Base-by-base conservation (phyloP, 139 green algal species). In the Limnomonas spitsbergensis region DNA sequence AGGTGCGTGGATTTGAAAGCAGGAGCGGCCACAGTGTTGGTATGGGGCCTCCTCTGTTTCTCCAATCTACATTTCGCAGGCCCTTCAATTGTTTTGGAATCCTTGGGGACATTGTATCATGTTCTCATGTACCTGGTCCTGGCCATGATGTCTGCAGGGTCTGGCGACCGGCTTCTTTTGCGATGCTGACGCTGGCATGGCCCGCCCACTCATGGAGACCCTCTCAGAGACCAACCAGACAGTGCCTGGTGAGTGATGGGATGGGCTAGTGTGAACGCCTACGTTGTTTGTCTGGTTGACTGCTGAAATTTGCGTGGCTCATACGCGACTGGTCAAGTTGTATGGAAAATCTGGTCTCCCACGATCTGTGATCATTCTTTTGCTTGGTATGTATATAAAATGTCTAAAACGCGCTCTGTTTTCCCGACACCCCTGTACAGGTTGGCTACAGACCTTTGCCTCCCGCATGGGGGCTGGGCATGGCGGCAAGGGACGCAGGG, bases 81-180 rank as follows among this genome's bases (percentile, higher is more conserved):
- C n/a, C n/a, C n/a, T n/a, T n/a, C n/a, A n/a, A n/a, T n/a, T n/a
- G n/a, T n/a, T n/a, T n/a, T n/a, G n/a, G n/a, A n/a, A n/a, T n/a
- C n/a, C n/a, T n/a, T n/a, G n/a, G n/a, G n/a, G n/a, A n/a, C n/a
- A n/a, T n/a, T n/a, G n/a, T n/a, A n/a, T n/a, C n/a, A n/a, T n/a
- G n/a, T n/a, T n/a, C n/a, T n/a, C n/a, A n/a, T n/a, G n/a, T n/a
- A n/a, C n/a, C n/a, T n/a, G n/a, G n/a, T n/a, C n/a, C n/a, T n/a
- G n/a, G n/a, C n/a, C n/a, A n/a, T n/a, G n/a, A n/a, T 77, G 47
- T 52, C 34, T 40, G 9, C 73, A 78, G 76, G 96, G 96, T 29
- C 86, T 98, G 75, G 95, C 96, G 31, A 99, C 95, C 14, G 94
- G 92, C 34, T 96, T 99, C 85, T 99, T 98, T 85, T 86, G 80